Percentiles rank a stretch among this genome's conserved stretches.
phyloP scores from a whole-genome alignment of 2,329 filamentous ascomycete genomes.

The Metarhizium sp. region DNA sequence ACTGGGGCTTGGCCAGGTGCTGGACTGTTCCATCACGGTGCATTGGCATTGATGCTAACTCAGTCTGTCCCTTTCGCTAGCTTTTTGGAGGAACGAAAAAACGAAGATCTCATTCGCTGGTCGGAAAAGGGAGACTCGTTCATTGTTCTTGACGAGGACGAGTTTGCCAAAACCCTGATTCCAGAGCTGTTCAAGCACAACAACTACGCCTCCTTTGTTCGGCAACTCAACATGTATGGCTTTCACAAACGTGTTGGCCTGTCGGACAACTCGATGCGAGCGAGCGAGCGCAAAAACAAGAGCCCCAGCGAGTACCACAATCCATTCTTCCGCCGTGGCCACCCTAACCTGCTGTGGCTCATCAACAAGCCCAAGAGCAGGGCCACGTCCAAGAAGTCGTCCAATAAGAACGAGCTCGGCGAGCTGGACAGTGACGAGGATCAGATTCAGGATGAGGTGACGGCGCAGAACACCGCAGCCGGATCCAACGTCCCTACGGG shows the following conservation, averaged over 20 bases:
- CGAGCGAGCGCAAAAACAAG: conserved; percentile 94
- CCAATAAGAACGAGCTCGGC: conserved; percentile 37
- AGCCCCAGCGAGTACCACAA: conserved; percentile 98
- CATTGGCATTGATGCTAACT: background rate
- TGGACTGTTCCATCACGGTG: background rate
- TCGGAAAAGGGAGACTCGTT: conserved; percentile 95
- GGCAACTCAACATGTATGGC: conserved; percentile 93
- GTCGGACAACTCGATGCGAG: conserved; percentile 95
- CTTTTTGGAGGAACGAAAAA: conserved; percentile 87
- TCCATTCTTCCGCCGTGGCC: conserved; percentile 86
- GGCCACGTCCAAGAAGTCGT: conserved; percentile 35
- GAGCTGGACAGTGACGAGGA: conserved; percentile 53
- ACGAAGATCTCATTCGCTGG: conserved; percentile 93
- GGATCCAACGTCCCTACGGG: conserved; percentile 12
- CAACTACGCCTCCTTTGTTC: conserved; percentile 94
- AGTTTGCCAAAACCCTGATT: conserved; percentile 94
- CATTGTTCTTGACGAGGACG: conserved; percentile 92
- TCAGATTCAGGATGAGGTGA: conserved; percentile 47
- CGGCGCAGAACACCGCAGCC: conserved; percentile 14
- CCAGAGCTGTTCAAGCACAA: conserved; percentile 99
- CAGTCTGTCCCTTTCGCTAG: conserved; percentile 33
- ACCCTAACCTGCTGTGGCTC: conserved; percentile 87
- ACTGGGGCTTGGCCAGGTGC: background rate
- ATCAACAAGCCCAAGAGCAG: conserved; percentile 88
- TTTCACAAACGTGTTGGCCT: conserved; percentile 94